Base-by-base conservation (phyloP, 2,329 filamentous ascomycete genomes). In the Penicillium capsulatum region DNA sequence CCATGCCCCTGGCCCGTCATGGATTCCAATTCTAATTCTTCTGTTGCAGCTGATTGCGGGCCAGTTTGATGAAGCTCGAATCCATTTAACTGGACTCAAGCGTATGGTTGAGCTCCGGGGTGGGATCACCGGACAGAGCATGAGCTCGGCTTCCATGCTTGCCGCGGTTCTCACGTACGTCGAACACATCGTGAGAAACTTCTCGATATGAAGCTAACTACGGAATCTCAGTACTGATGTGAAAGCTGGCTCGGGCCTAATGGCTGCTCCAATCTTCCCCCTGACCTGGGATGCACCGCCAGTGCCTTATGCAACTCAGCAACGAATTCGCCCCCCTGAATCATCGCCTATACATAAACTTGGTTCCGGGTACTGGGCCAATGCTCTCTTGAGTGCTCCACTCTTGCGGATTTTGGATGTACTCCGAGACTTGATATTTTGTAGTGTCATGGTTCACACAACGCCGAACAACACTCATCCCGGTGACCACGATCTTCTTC, bases 81-180 rank as follows among this genome's bases (percentile, higher is more conserved):
- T 68, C 15, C 67, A 70, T 44, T 50, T 68, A 7, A 50, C 53
- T 20, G 65, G 65, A 3, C 51, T 69, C 8, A 59, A 58, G 38
- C 54, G 51, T 8, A 64, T 68, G 59, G 61, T 68, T 9, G 59
- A 63, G 3, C 43, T 63, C n/a, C 58, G 64, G 4, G 63, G 64
- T 19, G 61, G 61, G 2, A 58, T 64, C 31, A 42, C 42, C 17
- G 37, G 51, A 27, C 42, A 55, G 13, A 53, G 50, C 34, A 54
- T 61, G 16, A 50, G 50, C 28, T 46, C 45, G 14, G 49, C 53
- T 10, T 53, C 53, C 3, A 48, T 58, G 28, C 36, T 58, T 22
- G 45, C 50, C 30, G 60, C 56, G 13, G 53, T 64, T 32, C 40
- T 62, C 31, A 53, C 52, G 61, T 64, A 52, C 36, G 52, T 52